Base-by-base conservation (phyloP, 176 grass and related monocot species). In the Thalia dealbata region DNA sequence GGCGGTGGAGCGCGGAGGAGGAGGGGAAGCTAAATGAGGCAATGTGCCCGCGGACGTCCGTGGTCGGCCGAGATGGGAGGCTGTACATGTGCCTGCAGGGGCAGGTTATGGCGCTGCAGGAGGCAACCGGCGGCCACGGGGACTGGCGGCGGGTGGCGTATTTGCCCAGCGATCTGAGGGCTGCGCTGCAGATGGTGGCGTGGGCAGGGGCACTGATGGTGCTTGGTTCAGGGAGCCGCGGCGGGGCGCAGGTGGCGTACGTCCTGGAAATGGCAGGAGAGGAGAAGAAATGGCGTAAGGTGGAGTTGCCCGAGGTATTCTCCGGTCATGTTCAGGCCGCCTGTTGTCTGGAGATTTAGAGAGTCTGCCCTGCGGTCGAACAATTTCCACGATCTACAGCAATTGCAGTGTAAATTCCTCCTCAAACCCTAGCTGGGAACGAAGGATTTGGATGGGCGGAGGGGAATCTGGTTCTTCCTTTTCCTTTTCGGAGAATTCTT, bases 301-400 rank as follows among this genome's bases (percentile, higher is more conserved):
- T 61, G 0, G 63, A 76, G 2, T 56, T 85, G 52, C 85, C 81
- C 26, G 21, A 55, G 3, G 87, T 79, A 44, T 99, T 88, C 83
- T 81, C 81, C 35, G 95, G 95, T 0, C 95, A 93, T 79, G 88
- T 93, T 32, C 85, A 91, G 51, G 81, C 81, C 0, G 78, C 82
- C 4, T 91, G 83, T 82, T 79, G 74, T 70, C 55, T 91, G 2
- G 77, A 86, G 55, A 81, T 99, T 43, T 99, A 72, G 87, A 50
- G n/a, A n/a, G n/a, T n/a, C n/a, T n/a, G n/a, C n/a, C 4, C 32
- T 38, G 32, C 32, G 4, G 4, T 38, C 32, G 32, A 38, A 38
- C 4, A 38, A 38, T 38, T 38, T 38, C 32, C 32, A 38, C 32
- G 4, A 38, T 38, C 4, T 4, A 38, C 32, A 4, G 4, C 32